Conservation (phyloP, 2,329 filamentous ascomycete genomes). For the Exophiala oligosperma region DNA sequence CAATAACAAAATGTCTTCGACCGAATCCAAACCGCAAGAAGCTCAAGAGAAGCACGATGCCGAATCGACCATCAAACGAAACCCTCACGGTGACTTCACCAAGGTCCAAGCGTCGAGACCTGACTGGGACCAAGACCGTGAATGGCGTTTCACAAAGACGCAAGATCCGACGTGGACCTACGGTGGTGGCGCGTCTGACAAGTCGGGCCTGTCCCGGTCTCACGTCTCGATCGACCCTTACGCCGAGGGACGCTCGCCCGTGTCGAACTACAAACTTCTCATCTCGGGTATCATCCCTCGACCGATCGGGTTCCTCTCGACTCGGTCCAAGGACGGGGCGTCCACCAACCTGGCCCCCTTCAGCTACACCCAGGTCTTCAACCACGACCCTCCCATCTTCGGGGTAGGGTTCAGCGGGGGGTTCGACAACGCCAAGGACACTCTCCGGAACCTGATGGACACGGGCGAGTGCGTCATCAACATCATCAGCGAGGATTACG, state of each 20-base stretch:
- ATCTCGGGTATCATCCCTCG: constrained; percentile 81
- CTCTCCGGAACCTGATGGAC: constrained; percentile 70
- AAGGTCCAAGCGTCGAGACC: constrained; percentile 44
- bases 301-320: constrained; percentile 69
- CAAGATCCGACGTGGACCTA: constrained; percentile 44
- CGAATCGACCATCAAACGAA: constrained; percentile 39
- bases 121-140: constrained; percentile 38
- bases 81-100: constrained; percentile 38
- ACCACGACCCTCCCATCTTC: constrained; percentile 85
- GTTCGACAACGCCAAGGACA: constrained; percentile 69
- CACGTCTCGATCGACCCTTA: constrained; percentile 84
- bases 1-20: background rate
- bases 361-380: constrained; percentile 80
- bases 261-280: constrained; percentile 87
- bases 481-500: constrained; percentile 78
- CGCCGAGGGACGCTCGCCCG: constrained; percentile 63
- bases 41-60: constrained; percentile 37
- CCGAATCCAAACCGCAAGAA: constrained; percentile 15
- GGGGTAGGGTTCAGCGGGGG: constrained; percentile 61
- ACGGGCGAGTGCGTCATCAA: constrained; percentile 79
- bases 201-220: constrained; percentile 49
- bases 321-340: constrained; percentile 60
- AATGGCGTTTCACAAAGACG: constrained; percentile 41
- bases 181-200: constrained; percentile 45
- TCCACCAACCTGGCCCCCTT: constrained; percentile 81